A percentile compares a stretch with the other conserved stretches of the same genome.
These are phyloP conservation scores for Trichoderma aggressivum DNA, from an alignment of 2,329 filamentous ascomycete species.

Conservation along the genomic window DNA sequence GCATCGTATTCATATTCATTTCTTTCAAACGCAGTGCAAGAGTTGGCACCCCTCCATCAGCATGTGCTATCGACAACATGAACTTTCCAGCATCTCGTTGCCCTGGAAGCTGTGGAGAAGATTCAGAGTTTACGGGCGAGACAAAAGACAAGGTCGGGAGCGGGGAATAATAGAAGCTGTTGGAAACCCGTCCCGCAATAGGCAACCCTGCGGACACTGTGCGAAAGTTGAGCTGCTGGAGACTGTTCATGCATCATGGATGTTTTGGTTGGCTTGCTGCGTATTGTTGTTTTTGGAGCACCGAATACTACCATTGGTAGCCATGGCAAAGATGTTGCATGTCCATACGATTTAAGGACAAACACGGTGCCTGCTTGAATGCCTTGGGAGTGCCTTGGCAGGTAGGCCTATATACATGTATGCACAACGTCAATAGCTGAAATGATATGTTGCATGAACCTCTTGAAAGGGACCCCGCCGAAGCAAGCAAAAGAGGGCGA, in stretches of 20 bases:
- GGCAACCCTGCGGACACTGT: neutral
- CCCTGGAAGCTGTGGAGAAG: conserved; percentile 24
- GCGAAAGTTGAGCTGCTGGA: neutral
- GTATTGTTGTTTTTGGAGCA: neutral
- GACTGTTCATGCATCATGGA: no score
- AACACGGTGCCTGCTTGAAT: neutral
- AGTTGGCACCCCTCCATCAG: neutral
- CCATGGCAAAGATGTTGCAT: neutral
- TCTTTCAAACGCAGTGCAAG: neutral
- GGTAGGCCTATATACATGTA: no score
- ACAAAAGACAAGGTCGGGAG: neutral
- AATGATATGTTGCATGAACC: neutral
- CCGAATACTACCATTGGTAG: neutral
- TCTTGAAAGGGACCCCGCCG: neutral
- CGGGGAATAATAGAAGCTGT: conserved; percentile 16
- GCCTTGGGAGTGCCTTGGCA: neutral
- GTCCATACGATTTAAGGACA: no score
- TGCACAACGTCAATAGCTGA: neutral
- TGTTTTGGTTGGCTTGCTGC: neutral
- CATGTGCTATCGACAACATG: neutral
- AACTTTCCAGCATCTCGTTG: conserved; percentile 16
- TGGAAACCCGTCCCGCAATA: neutral
- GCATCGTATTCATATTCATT: neutral
- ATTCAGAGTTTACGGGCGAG: conserved; percentile 5
- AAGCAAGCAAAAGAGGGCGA: neutral